phyloP scores from a whole-genome alignment of 2,329 filamentous ascomycete genomes.

The Corynespora cassiicola region DNA sequence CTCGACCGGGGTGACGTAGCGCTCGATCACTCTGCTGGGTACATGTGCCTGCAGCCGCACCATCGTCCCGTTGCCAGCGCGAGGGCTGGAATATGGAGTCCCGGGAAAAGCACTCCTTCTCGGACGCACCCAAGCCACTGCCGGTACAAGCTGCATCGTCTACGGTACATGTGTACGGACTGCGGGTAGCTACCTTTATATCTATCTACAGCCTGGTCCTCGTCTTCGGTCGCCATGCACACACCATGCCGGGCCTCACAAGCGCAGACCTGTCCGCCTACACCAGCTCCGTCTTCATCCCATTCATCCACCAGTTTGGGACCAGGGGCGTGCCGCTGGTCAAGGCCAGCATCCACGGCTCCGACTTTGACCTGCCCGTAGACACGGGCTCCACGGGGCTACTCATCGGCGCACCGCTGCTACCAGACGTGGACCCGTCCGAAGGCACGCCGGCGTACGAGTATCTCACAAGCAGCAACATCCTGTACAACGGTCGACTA shows the following conservation, averaged over 20 bases:
- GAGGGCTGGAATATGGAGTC: no score
- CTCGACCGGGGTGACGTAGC: no score
- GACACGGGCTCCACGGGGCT: constrained; percentile 45
- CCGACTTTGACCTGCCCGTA: constrained; percentile 38
- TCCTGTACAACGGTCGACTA: constrained; percentile 40
- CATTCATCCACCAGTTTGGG: constrained; percentile 36
- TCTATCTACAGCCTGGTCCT: constrained; percentile 14
- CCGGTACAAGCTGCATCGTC: no score
- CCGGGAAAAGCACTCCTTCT: no score
- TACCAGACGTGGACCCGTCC: constrained; percentile 29
- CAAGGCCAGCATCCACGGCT: constrained; percentile 32
- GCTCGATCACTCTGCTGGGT: no score
- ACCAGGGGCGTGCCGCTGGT: constrained; percentile 32
- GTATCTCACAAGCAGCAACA: constrained; percentile 42
- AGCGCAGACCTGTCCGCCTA: constrained; percentile 18
- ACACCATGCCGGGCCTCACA: constrained; percentile 18
- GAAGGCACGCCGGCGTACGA: constrained; percentile 36
- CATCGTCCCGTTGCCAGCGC: no score
- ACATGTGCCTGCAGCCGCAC: no score
- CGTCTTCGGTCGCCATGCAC: constrained; percentile 5
- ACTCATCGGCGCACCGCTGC: constrained; percentile 38
- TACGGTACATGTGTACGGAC: constrained; percentile 2
- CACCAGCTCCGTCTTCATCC: constrained; percentile 38
- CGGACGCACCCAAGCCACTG: no score
- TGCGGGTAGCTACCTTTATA: neutral